Percentiles rank a stretch among this genome's conserved stretches.
Conservation (phyloP, 495 filamentous ascomycete species). For the Lasiosphaeriaceae sp. region DNA sequence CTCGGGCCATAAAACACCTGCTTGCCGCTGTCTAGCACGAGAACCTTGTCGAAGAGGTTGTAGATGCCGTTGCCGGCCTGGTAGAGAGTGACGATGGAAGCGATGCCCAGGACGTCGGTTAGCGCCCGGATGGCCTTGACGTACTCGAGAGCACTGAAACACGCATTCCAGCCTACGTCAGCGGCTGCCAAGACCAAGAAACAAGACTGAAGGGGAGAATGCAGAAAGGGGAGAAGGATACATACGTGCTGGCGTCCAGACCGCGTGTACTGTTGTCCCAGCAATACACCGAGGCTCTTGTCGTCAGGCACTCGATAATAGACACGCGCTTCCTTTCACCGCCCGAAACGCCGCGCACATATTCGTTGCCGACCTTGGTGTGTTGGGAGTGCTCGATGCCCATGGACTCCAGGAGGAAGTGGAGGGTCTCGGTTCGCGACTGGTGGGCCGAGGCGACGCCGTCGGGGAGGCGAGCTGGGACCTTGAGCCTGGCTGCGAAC, state of each 20-base stretch:
- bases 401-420: conserved; percentile 27
- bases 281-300: conserved; percentile 33
- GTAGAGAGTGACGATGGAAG: conserved; percentile 64
- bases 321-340: conserved; percentile 54
- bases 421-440: conserved; percentile 15
- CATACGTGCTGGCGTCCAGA: conserved; percentile 37
- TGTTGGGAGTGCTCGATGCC: conserved; percentile 74
- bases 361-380: conserved; percentile 78
- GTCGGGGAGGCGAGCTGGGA: conserved; percentile 32
- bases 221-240: conserved; percentile 7
- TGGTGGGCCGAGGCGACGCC: conserved; percentile 13
- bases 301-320: conserved; percentile 41
- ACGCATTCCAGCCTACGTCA: too few relatives aligned
- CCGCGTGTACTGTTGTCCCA: conserved; percentile 54
- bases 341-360: conserved; percentile 66
- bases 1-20: conserved; percentile 59
- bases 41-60: conserved; percentile 58
- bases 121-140: conserved; percentile 44
- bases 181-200: too few relatives aligned
- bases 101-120: conserved; percentile 52
- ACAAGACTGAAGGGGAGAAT: too few relatives aligned
- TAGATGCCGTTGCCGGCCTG: conserved; percentile 68
- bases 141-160: conserved; percentile 47
- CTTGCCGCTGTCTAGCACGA: conserved; percentile 61
- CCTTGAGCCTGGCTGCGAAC: conserved; percentile 55